These are phyloP conservation scores for Mortierella sp. DNA, from an alignment of 371 early-diverging fungal genomes.

Conservation along the genomic window DNA sequence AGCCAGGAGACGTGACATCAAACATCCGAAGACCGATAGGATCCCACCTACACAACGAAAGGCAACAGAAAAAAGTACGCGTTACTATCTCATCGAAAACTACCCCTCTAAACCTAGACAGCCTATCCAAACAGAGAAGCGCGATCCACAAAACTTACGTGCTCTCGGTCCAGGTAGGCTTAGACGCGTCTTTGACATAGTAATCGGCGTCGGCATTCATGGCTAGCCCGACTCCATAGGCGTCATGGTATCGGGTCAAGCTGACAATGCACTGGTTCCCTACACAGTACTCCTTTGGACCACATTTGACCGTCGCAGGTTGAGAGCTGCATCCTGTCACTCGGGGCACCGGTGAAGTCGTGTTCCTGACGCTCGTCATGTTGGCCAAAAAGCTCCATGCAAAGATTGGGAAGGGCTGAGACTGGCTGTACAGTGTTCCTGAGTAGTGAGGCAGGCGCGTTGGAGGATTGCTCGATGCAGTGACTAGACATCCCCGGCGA, in stretches of 20 bases:
- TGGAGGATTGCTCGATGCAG: conserved; percentile 37
- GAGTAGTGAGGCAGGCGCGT: conserved; percentile 45
- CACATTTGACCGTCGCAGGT: conserved; percentile 41
- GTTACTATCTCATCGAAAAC: not conserved
- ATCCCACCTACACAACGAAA: conserved; percentile 62
- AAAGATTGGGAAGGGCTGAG: conserved; percentile 56
- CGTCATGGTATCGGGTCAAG: conserved; percentile 75
- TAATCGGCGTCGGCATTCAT: conserved; percentile 66
- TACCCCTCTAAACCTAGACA: not conserved
- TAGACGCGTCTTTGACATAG: conserved; percentile 71
- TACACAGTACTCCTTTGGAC: conserved; percentile 63
- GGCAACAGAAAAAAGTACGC: not conserved
- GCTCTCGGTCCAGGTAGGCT: conserved; percentile 81
- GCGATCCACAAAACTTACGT: conserved; percentile 63
- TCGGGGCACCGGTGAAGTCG: conserved; percentile 20
- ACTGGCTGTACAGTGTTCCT: conserved; percentile 53
- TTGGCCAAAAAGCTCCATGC: conserved; percentile 67
- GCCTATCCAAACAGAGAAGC: not conserved
- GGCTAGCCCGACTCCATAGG: conserved; percentile 80
- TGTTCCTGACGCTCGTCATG: conserved; percentile 60
- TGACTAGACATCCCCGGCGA: conserved; percentile 13
- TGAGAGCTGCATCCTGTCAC: conserved; percentile 28
- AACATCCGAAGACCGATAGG: conserved; percentile 70
- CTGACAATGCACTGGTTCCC: conserved; percentile 65
- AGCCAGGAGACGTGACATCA: conserved; percentile 62